Base-by-base conservation (phyloP, 179 eudicot genomes). In the Spinacia oleracea region DNA sequence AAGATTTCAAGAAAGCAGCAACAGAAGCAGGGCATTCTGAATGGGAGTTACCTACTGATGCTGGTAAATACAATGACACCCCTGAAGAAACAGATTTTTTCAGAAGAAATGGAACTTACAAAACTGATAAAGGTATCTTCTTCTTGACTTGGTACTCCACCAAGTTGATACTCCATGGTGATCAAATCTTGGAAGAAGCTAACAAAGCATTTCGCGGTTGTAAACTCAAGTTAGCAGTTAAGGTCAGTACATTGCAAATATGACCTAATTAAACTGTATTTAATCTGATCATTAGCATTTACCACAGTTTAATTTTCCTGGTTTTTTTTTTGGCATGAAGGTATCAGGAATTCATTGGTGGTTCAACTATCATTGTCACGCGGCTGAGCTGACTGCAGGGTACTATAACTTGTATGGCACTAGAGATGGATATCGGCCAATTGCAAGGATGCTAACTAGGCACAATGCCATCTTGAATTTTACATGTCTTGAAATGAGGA, bases 331-430 rank as follows among this genome's bases (percentile, higher is more conserved):
- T 27, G 23, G 10, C 25, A 48, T 76, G 80, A 71, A 91, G 97
- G 90, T 91, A 50, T 86, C 98, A 9, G 98, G 98, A 67, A 90
- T 93, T 75, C 98, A 93, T 78, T 93, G 98, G 98, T 92, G 95
- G 95, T 92, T 84, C 71, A 85, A 68, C 38, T 86, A 89, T 65
- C 82, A 85, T 16, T 87, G 85, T 70, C 98, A 93, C 53, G 98
- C 97, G 6, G 91, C 93, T 3, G 98, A 93, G 83, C 85, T 93
- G n/a, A 93, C 97, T 29, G 81, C 94, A 42, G 98, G 98, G 72
- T 93, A 85, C 84, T 92, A 93, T 73, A 93, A 92, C 80, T 67
- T 88, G 84, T 82, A 79, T 9, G 76, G n/a, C n/a, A n/a, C 76
- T 11, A 81, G 94, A 79, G 98, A 93, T 55, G 98, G 95, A 1